Base-by-base conservation (phyloP, 1,284 basidiomycete genomes). In the Rhodotorula sp. region DNA sequence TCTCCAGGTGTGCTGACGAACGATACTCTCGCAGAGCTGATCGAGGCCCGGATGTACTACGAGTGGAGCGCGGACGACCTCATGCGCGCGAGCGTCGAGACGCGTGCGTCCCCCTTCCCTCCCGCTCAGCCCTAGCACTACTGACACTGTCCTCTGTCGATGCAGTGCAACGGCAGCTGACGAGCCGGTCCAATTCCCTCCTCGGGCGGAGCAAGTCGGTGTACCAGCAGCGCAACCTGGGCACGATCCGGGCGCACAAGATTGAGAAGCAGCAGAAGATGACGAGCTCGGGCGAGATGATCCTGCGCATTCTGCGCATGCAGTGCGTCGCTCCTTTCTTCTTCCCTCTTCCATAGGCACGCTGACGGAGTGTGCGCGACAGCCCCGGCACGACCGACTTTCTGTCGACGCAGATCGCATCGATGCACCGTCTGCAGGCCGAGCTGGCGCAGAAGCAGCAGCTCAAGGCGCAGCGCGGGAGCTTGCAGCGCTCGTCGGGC, bases 241-340 rank as follows among this genome's bases (percentile, higher is more conserved):
- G 96, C 15, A 99, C 97, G 8, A 99, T 99, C 82, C 90, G 90
- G 81, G 90, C 96, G 79, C 87, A 93, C 73, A 99, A 98, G 86
- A 73, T 89, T 80, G 92, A 94, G 83, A 98, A 96, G 85, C 86
- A 88, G 78, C 86, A 92, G 76, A 74, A 13, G 89, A 89, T 77
- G 87, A 90, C 70, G 85, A 85, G 3, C 83, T 84, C 66, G 77
- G 91, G 91, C 58, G 92, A 97, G 83, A 92, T 90, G 62, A 95
- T 97, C 71, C 88, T 97, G 85, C 86, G 92, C 67, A 95, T 97
- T 77, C 84, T 97, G 61, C 87, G 94, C 46, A 96, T 97, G 93
- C 70, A 76, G 75, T 67, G 8, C 34, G 75, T 62, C 13, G 22
- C 21, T 34, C 1, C 25, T n/a, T 21, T 25, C 9, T 3, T 8